Percentiles rank a stretch among this genome's conserved stretches.
These are phyloP conservation scores for Pichia deserticola DNA, from an alignment of 805 yeast species.

Conservation along the genomic window DNA sequence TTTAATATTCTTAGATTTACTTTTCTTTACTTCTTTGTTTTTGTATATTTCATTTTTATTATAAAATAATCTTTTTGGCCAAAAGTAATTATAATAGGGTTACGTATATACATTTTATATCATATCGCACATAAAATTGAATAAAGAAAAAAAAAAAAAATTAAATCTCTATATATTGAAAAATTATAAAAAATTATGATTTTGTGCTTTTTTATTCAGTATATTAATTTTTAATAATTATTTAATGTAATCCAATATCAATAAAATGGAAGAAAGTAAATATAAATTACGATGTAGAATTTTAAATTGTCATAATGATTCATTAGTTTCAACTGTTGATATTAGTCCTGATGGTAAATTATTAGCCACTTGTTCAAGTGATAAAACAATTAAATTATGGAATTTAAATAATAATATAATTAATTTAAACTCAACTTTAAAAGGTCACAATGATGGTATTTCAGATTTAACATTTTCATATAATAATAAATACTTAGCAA, in stretches of 20 bases:
- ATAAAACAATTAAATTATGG: slow-evolving; percentile 54
- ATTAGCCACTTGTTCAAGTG: slow-evolving; percentile 55
- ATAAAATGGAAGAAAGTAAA: neutral
- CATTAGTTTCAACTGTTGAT: slow-evolving; percentile 39
- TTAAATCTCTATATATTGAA: too few relatives aligned
- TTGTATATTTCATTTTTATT: too few relatives aligned
- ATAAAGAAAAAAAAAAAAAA: too few relatives aligned
- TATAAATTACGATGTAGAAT: slow-evolving; percentile 13
- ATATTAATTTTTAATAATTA: neutral
- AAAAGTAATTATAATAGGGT: too few relatives aligned
- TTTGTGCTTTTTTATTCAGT: neutral
- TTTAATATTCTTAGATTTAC: neutral
- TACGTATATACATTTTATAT: too few relatives aligned
- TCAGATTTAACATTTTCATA: slow-evolving; percentile 77
- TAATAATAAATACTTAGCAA: slow-evolving; percentile 62
- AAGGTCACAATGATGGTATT: slow-evolving; percentile 64
- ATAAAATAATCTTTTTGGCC: too few relatives aligned
- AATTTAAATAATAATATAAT: slow-evolving; percentile 28
- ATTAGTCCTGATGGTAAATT: slow-evolving; percentile 53
- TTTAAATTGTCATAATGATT: slow-evolving; percentile 10
- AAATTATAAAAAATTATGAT: too few relatives aligned
- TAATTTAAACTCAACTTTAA: slow-evolving; percentile 26
- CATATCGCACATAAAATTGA: too few relatives aligned
- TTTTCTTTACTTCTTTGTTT: neutral
- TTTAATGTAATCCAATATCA: neutral